These are phyloP conservation scores for Coprinopsis sp. DNA, from an alignment of 768 basidiomycete species.

Conservation along the genomic window DNA sequence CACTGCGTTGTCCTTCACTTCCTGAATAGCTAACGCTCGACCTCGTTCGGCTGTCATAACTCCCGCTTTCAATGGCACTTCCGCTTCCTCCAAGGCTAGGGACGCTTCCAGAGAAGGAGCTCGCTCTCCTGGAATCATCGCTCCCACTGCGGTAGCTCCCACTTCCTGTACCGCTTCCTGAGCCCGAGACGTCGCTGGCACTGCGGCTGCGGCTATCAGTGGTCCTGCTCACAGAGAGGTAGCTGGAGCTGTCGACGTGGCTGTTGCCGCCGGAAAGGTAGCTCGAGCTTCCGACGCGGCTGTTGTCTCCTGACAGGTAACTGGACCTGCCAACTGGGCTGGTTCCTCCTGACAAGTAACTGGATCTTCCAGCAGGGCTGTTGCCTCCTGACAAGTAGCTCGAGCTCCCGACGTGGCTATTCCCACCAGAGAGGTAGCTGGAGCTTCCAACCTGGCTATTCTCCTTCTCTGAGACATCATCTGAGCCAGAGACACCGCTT, in stretches of 20 bases:
- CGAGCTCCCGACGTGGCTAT: slow-evolving; percentile 28
- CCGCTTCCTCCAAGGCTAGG: slow-evolving; percentile 8
- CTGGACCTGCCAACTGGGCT: no score
- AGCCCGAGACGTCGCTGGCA: slow-evolving; percentile 2
- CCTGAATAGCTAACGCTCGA: slow-evolving; percentile 3
- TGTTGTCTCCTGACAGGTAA: no score
- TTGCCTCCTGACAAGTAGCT: slow-evolving; percentile 20
- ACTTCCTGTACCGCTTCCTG: slow-evolving; percentile 4
- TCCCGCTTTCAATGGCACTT: slow-evolving; percentile 9
- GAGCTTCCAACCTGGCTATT: slow-evolving; percentile 33
- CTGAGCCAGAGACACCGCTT: slow-evolving; percentile 26
- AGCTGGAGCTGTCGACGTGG: no score
- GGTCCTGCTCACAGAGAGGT: slow-evolving; percentile 17
- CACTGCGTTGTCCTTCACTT: neutral
- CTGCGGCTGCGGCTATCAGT: slow-evolving; percentile 14
- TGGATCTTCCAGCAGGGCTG: slow-evolving; percentile 24
- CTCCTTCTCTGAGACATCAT: slow-evolving; percentile 56
- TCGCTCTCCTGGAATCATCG: no score
- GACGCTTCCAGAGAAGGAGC: neutral
- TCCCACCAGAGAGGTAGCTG: slow-evolving; percentile 25
- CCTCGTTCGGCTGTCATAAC: slow-evolving; percentile 4
- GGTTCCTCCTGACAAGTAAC: slow-evolving; percentile 20
- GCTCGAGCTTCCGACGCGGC: slow-evolving; percentile 21
- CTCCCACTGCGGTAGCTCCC: neutral
- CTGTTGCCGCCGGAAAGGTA: slow-evolving; percentile 20